These are phyloP conservation scores for Carex cristatella DNA, from an alignment of 176 grass and related monocot species.

Conservation along the genomic window DNA sequence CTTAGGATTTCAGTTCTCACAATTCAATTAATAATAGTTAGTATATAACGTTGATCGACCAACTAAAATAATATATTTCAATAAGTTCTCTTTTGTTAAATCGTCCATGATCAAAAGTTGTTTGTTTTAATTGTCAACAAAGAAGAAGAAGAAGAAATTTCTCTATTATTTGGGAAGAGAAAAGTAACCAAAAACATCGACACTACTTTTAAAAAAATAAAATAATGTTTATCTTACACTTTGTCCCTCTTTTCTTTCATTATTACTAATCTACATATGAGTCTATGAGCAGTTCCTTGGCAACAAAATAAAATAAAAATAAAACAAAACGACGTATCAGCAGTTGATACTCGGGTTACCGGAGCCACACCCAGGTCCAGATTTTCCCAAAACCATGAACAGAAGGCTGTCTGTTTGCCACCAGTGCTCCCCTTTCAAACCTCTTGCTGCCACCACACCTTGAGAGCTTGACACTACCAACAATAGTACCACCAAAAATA, in stretches of 20 bases:
- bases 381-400: slow-evolving; percentile 21
- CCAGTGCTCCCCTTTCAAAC: background rate
- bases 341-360: background rate
- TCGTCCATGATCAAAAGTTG: too few relatives aligned
- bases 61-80: too few relatives aligned
- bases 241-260: background rate
- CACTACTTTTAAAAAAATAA: background rate
- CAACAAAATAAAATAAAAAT: background rate
- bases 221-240: background rate
- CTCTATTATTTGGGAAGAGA: background rate
- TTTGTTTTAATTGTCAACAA: too few relatives aligned
- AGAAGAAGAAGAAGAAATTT: background rate
- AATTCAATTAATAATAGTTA: too few relatives aligned
- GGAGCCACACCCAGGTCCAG: fast-evolving
- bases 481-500: slow-evolving; percentile 4
- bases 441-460: background rate
- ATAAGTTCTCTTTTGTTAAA: too few relatives aligned
- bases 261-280: background rate
- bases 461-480: background rate
- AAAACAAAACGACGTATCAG: background rate
- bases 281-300: background rate
- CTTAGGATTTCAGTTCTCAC: too few relatives aligned
- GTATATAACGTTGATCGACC: too few relatives aligned
- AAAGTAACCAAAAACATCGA: background rate
- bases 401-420: background rate